Percentiles rank a stretch among this genome's conserved stretches.
Evolutionary conservation across 345 rosid species (phyloP).

Genomic region (Gossypioides kirkii): DNA sequence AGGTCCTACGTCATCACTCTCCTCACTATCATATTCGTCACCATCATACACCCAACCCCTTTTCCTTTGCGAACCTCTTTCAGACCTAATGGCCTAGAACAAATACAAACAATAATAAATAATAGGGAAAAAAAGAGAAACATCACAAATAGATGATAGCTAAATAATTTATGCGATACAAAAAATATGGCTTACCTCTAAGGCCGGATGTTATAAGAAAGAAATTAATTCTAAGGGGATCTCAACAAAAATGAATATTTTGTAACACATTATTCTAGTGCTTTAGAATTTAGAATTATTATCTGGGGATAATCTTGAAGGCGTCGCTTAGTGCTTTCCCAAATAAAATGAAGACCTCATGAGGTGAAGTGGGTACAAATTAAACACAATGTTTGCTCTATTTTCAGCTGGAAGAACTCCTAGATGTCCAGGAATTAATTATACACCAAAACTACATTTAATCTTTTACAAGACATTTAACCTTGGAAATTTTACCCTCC

Average conservation of each 20-base stretch:
- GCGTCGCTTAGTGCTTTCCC: not conserved
- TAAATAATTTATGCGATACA: conserved; percentile 4
- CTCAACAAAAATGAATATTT: not conserved
- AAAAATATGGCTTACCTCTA: not conserved
- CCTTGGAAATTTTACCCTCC: not conserved
- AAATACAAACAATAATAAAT: not conserved
- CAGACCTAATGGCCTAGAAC: conserved; percentile 55
- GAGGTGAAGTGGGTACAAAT: not conserved
- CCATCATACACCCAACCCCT: conserved; percentile 33
- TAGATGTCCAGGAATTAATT: not conserved
- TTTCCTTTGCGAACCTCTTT: conserved; percentile 42
- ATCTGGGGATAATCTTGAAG: not conserved
- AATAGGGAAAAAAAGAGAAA: not conserved
- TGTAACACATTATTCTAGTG: not conserved
- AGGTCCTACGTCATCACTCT: conserved; percentile 33
- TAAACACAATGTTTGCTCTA: not conserved
- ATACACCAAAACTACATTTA: not conserved
- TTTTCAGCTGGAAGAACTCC: not conserved
- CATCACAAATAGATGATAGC: conserved; percentile 6
- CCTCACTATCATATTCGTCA: conserved; percentile 21
- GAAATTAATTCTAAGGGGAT: not conserved
- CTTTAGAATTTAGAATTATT: not conserved
- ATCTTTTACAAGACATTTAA: not conserved
- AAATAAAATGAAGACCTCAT: not conserved
- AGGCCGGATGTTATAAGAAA: not conserved